A percentile compares a stretch with the other conserved stretches of the same genome.
Conservation (phyloP, 495 filamentous ascomycete genomes). For the Mytilinidion resinicola region DNA sequence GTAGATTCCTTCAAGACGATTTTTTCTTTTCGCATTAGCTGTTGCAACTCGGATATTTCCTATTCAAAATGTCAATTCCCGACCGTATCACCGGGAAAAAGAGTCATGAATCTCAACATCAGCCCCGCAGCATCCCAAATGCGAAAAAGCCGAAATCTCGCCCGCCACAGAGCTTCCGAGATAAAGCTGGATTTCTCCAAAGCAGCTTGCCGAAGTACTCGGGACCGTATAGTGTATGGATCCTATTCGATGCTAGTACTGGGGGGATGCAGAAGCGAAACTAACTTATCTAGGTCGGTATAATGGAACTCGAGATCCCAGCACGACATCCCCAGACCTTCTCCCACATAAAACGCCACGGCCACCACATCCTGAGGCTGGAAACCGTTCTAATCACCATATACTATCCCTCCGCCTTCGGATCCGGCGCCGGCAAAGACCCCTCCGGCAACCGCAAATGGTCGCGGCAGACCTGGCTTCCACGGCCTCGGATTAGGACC, state of each 20-base stretch:
- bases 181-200: constrained; percentile 31
- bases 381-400: constrained; percentile 39
- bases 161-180: constrained; percentile 29
- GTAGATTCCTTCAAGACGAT: too few species aligned
- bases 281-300: constrained; percentile 25
- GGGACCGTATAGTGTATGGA: constrained; percentile 33
- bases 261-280: neutral
- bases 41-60: too few species aligned
- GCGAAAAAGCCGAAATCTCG: constrained; percentile 32
- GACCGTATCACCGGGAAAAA: constrained; percentile 4
- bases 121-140: constrained; percentile 15
- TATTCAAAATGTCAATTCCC: too few species aligned
- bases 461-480: constrained; percentile 50
- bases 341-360: constrained; percentile 35
- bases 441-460: constrained; percentile 33
- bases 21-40: too few species aligned
- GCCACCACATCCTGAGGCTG: constrained; percentile 32
- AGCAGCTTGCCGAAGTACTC: constrained; percentile 33
- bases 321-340: constrained; percentile 32
- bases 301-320: constrained; percentile 41
- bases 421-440: constrained; percentile 15
- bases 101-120: constrained; percentile 4
- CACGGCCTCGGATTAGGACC: constrained; percentile 42
- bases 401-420: constrained; percentile 35
- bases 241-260: neutral